Conservation (phyloP, 1,284 basidiomycete species). For the Mycena citricolor region DNA sequence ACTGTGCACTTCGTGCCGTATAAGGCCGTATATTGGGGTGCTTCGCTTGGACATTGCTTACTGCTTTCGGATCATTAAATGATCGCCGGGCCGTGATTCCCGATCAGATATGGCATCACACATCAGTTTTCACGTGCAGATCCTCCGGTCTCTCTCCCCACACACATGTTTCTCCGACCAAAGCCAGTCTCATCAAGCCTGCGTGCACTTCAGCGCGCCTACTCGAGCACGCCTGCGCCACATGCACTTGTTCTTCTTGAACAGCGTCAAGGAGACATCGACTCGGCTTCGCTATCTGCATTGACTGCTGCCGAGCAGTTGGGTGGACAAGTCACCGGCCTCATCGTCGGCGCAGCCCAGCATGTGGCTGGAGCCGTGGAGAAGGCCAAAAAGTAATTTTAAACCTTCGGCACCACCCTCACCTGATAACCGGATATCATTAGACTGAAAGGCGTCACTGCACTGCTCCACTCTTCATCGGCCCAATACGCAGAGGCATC, state of each 20-base stretch:
- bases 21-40: no score
- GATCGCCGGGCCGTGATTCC: no score
- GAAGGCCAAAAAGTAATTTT: constrained; percentile 74
- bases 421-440: constrained; percentile 22
- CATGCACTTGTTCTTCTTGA: constrained; percentile 87
- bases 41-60: no score
- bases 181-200: constrained; percentile 11
- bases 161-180: constrained; percentile 18
- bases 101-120: no score
- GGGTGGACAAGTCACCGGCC: constrained; percentile 85
- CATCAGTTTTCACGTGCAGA: no score
- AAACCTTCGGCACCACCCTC: constrained; percentile 11
- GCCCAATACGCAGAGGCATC: constrained; percentile 49
- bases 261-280: constrained; percentile 81
- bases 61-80: no score
- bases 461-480: constrained; percentile 52
- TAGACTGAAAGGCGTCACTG: constrained; percentile 49
- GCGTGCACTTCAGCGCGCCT: constrained; percentile 41
- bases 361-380: constrained; percentile 72
- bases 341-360: constrained; percentile 77
- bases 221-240: constrained; percentile 56
- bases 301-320: constrained; percentile 86
- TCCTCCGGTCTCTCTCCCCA: no score
- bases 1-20: no score
- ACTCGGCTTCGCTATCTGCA: constrained; percentile 85